These are phyloP conservation scores for Leishmania mexicana DNA, from an alignment of 208 protist genomes.

Conservation along the genomic window DNA sequence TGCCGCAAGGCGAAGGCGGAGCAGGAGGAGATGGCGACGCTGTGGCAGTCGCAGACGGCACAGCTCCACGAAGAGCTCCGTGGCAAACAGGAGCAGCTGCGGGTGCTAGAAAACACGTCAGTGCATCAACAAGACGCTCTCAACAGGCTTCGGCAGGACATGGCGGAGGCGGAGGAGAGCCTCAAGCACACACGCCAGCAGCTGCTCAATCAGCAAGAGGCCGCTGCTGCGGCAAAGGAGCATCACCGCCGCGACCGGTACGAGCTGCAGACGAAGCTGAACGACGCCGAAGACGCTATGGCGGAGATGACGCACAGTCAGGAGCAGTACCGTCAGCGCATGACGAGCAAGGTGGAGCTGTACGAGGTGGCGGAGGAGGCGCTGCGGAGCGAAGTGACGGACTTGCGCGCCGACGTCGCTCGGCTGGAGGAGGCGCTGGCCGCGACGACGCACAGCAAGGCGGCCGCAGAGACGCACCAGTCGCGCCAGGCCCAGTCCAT, in stretches of 20 bases:
- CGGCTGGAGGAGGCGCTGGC: constrained; percentile 41
- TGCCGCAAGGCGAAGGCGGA: constrained; percentile 42
- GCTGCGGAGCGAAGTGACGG: constrained; percentile 48
- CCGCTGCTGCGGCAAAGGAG: constrained; percentile 38
- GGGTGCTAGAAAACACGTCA: constrained; percentile 29
- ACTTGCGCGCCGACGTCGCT: constrained; percentile 44
- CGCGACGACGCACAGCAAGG: constrained; percentile 26
- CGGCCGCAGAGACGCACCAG: constrained; percentile 37
- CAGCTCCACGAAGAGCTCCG: constrained; percentile 54
- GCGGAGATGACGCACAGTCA: constrained; percentile 30
- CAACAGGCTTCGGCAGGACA: constrained; percentile 24
- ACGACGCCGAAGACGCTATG: constrained; percentile 43
- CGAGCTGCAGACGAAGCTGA: constrained; percentile 42
- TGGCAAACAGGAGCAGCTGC: constrained; percentile 36
- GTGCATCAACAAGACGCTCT: constrained; percentile 42
- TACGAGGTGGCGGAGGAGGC: constrained; percentile 51
- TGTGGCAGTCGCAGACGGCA: constrained; percentile 50
- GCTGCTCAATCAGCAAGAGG: constrained; percentile 35
- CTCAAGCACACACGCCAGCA: constrained; percentile 36
- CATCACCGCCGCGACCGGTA: constrained; percentile 44
- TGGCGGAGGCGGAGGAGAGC: constrained; percentile 34
- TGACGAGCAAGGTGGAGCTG: constrained; percentile 42
- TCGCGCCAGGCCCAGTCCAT: constrained; percentile 45
- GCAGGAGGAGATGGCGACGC: constrained; percentile 39
- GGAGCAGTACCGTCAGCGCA: constrained; percentile 42